Percentiles rank a stretch among this genome's conserved stretches.
phyloP scores from a whole-genome alignment of 2,329 filamentous ascomycete genomes.

The Calonectria pseudoturangicola region DNA sequence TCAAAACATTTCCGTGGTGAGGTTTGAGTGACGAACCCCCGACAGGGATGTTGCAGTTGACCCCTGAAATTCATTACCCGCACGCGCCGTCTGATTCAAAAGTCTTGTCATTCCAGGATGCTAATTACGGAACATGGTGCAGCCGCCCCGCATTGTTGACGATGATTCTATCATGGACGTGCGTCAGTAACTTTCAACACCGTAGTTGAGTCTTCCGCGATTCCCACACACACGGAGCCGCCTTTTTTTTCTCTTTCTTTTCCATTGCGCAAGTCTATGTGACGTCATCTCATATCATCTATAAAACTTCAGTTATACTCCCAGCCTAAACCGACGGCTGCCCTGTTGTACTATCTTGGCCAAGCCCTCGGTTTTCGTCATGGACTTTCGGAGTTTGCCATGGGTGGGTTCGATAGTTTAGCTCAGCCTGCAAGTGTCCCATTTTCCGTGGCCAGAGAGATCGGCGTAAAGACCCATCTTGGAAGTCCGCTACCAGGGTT shows the following conservation, averaged over 20 bases:
- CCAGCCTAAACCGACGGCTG: constrained; percentile 49
- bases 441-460: constrained; percentile 55
- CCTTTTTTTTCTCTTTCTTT: constrained; percentile 16
- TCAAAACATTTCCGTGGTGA: constrained; percentile 26
- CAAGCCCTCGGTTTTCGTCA: constrained; percentile 49
- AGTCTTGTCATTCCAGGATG: constrained; percentile 17
- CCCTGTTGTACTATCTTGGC: constrained; percentile 59
- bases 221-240: constrained; percentile 13
- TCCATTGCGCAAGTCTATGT: constrained; percentile 41
- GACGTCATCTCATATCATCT: constrained; percentile 32
- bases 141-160: constrained; percentile 19
- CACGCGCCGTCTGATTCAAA: constrained; percentile 22
- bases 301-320: neutral
- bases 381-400: constrained; percentile 42
- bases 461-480: constrained; percentile 38
- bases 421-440: constrained; percentile 64
- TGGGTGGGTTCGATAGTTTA: constrained; percentile 60
- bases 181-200: neutral
- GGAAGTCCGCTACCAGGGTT: constrained; percentile 63
- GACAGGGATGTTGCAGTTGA: constrained; percentile 26
- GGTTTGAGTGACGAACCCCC: constrained; percentile 33
- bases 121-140: constrained; percentile 23
- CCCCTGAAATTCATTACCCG: constrained; percentile 38
- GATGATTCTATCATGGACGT: constrained; percentile 5
- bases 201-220: neutral